Percentiles rank a stretch among this genome's conserved stretches.
These are phyloP conservation scores for Mortierella polycephala DNA, from an alignment of 371 early-diverging fungal species.

Conservation along the genomic window DNA sequence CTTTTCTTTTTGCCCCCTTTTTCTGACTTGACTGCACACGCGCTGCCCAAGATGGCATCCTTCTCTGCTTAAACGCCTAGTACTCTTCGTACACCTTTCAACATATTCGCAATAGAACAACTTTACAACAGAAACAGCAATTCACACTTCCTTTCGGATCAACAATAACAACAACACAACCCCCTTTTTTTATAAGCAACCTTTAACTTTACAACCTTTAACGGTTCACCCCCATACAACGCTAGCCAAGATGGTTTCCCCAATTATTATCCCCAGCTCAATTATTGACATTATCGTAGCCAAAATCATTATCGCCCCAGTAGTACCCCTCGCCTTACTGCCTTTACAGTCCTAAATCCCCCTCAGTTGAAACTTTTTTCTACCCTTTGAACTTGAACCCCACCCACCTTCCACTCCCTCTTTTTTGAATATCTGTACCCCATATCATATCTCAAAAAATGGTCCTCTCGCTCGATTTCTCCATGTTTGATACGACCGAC, in stretches of 20 bases:
- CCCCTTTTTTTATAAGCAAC: conserved; percentile 2
- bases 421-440: too few species aligned
- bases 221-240: conserved; percentile 28
- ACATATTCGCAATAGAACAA: conserved; percentile 15
- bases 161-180: conserved; percentile 17
- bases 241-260: conserved; percentile 45
- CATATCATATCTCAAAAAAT: conserved; percentile 10
- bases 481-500: conserved; percentile 51
- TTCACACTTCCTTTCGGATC: neutral
- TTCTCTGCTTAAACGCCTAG: conserved; percentile 51
- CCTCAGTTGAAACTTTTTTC: neutral
- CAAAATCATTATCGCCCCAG: conserved; percentile 26
- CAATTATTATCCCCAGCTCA: conserved; percentile 35
- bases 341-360: conserved; percentile 12
- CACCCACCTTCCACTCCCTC: too few species aligned
- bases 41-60: conserved; percentile 31
- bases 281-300: conserved; percentile 29
- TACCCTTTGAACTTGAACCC: too few species aligned
- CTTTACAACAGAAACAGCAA: neutral
- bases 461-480: conserved; percentile 48
- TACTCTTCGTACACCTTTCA: conserved; percentile 21
- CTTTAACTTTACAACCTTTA: conserved; percentile 36
- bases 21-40: neutral
- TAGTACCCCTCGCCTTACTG: conserved; percentile 52
- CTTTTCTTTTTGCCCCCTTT: conserved; percentile 1